These are phyloP conservation scores for Begonia fuchsioides DNA, from an alignment of 306 rosid genomes.

Conservation along the genomic window DNA sequence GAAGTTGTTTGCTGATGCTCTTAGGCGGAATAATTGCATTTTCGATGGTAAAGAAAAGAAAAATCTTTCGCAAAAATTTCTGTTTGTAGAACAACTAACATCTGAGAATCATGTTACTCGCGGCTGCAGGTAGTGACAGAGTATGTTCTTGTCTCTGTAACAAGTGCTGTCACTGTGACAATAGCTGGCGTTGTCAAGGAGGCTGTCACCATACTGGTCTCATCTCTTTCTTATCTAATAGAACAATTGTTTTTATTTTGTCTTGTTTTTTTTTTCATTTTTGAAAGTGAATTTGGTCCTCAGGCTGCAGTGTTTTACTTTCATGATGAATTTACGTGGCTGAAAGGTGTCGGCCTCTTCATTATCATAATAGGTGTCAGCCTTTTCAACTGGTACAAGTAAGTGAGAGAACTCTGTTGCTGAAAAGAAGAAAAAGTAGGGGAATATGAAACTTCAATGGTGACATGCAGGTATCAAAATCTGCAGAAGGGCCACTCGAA, in stretches of 20 bases:
- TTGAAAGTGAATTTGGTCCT: constrained; percentile 10
- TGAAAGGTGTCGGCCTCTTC: constrained; percentile 77
- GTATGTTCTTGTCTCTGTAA: constrained; percentile 77
- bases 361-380: constrained; percentile 77
- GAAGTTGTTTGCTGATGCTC: constrained; percentile 76
- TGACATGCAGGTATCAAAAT: constrained; percentile 42
- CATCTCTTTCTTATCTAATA: background rate
- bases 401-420: constrained; percentile 14
- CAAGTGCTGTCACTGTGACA: constrained; percentile 91
- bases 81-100: too few relatives aligned
- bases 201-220: constrained; percentile 92
- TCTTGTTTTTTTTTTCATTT: background rate
- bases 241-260: background rate
- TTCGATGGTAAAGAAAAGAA: constrained; percentile 47
- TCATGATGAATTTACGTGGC: constrained; percentile 71
- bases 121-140: constrained; percentile 61
- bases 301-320: constrained; percentile 95
- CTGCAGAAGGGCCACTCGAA: constrained; percentile 38
- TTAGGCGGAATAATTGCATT: constrained; percentile 93
- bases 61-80: too few relatives aligned
- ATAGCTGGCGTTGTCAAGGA: constrained; percentile 98
- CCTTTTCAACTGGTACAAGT: constrained; percentile 96
- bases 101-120: background rate
- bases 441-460: too few relatives aligned
- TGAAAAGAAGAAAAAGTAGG: too few relatives aligned